These are phyloP conservation scores for Xanthoconium stramineum DNA, from an alignment of 768 basidiomycete species.

Conservation along the genomic window DNA sequence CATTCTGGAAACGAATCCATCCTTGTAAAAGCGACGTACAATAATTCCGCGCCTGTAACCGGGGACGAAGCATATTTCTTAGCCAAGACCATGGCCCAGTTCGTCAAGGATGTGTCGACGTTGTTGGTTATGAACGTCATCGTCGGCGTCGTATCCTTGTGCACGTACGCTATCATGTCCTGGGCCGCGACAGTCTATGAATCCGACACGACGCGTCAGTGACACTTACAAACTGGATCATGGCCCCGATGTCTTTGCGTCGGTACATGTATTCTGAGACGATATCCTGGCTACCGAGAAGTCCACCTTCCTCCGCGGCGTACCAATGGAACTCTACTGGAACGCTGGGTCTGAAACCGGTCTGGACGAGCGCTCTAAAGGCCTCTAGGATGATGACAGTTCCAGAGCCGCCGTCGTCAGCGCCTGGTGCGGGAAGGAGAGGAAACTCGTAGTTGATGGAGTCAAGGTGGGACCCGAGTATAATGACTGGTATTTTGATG, in stretches of 20 bases:
- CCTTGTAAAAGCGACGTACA: slow-evolving; percentile 26
- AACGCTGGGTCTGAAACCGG: slow-evolving; percentile 54
- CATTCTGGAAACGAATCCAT: neutral
- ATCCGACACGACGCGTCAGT: neutral
- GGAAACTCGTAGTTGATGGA: slow-evolving; percentile 41
- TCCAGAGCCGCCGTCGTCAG: slow-evolving; percentile 57
- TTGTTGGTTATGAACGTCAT: slow-evolving; percentile 32
- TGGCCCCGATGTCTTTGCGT: slow-evolving; percentile 45
- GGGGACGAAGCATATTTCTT: slow-evolving; percentile 27
- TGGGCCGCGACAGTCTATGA: neutral
- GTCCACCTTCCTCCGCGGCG: slow-evolving; percentile 57
- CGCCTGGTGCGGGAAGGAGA: slow-evolving; percentile 44
- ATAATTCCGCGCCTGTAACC: slow-evolving; percentile 19
- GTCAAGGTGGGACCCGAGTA: slow-evolving; percentile 43
- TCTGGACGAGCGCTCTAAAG: slow-evolving; percentile 65
- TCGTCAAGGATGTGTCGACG: slow-evolving; percentile 45
- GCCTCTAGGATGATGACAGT: slow-evolving; percentile 78
- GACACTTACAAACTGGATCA: slow-evolving; percentile 45
- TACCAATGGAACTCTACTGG: slow-evolving; percentile 81
- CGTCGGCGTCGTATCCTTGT: slow-evolving; percentile 3
- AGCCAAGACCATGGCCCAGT: slow-evolving; percentile 33
- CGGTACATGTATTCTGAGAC: slow-evolving; percentile 46
- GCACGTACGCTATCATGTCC: slow-evolving; percentile 40
- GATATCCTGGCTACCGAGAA: slow-evolving; percentile 42
- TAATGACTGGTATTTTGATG: slow-evolving; percentile 27